These are phyloP conservation scores for barrel medic (Medicago truncatula) DNA, from an alignment of 306 rosid genomes.

Conservation along the genomic window MtrunA17r5.0-ANR NC_053048.1:36333001-36333500, in stretches of 20 bases:
- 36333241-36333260: not conserved
- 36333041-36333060: too few relatives aligned
- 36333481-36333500: conserved; percentile 11
- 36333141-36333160: not conserved
- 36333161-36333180: not conserved
- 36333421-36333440: too few relatives aligned
- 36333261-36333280: conserved; percentile 2
- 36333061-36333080: too few relatives aligned
- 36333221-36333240: not conserved
- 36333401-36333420: conserved; percentile 11
- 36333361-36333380: conserved; percentile 84
- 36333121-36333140: not conserved
- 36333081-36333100: too few relatives aligned
- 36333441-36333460: not conserved
- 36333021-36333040: not conserved
- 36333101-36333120: not conserved
- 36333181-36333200: not conserved
- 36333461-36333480: conserved; percentile 15
- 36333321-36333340: conserved; percentile 83
- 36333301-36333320: conserved; percentile 36
- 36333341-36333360: conserved; percentile 79
- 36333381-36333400: conserved; percentile 76
- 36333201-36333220: not conserved
- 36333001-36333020: not conserved
- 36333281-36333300: conserved; percentile 40